phyloP scores from a whole-genome alignment of 2,329 filamentous ascomycete species.

The Tricladium varicosporioides region DNA sequence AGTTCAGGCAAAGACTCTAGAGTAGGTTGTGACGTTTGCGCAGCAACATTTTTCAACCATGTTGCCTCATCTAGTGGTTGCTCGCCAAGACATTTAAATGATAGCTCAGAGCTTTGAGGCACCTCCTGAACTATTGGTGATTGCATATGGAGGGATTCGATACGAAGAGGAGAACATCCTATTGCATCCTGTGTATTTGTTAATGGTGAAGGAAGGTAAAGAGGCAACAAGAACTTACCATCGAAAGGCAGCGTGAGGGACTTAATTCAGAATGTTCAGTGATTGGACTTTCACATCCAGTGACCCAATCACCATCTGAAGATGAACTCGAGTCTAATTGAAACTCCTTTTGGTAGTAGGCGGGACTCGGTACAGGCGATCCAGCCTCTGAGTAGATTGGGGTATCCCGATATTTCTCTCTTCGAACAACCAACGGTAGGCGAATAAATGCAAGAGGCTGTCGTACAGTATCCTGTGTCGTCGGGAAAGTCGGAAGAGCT shows the following conservation, averaged over 20 bases:
- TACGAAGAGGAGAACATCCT: neutral
- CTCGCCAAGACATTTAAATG: conserved; percentile 28
- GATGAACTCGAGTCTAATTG: neutral
- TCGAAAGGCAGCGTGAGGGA: neutral
- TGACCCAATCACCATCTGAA: conserved; percentile 2
- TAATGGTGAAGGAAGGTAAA: neutral
- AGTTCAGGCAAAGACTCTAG: conserved; percentile 5
- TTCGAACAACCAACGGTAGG: conserved; percentile 8
- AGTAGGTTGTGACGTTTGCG: neutral
- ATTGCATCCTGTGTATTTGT: neutral
- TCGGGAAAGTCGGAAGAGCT: neutral
- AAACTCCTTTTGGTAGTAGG: conserved; percentile 3
- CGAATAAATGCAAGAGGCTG: conserved; percentile 1
- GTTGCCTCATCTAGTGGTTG: conserved; percentile 15
- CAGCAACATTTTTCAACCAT: conserved; percentile 9
- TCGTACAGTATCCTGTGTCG: neutral
- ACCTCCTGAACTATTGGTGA: neutral
- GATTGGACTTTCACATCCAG: conserved; percentile 2
- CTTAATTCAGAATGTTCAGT: neutral
- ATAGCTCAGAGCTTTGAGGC: conserved; percentile 22
- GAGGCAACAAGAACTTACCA: neutral
- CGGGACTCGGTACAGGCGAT: conserved; percentile 3
- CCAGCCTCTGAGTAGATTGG: conserved; percentile 11
- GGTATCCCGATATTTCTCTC: conserved; percentile 23
- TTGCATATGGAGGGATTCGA: neutral